Base-by-base conservation (phyloP, 108 stramenopile species). In the Chaetoceros muelleri region DNA sequence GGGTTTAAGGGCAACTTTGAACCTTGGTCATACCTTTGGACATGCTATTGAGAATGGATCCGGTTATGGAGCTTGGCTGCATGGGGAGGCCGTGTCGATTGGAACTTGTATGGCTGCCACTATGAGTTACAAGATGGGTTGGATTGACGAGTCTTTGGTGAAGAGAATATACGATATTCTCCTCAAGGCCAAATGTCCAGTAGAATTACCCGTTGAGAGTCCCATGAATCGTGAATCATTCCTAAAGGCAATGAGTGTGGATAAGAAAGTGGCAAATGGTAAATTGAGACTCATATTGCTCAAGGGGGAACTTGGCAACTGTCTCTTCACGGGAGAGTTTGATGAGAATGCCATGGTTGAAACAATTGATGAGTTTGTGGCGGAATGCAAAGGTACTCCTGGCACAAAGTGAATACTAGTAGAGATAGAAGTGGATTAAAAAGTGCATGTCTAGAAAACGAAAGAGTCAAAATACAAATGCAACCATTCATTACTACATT, bases 11-110 rank as follows among this genome's bases (percentile, higher is more conserved):
- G 98, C 98, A 3, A 95, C 95, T 28, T 80, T 99, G 45, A 99
- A 99, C 71, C 69, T 99, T 34, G 98, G 98, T 24, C 98, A 99
- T 69, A 99, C 98, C 27, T 96, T 98, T 69, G 98, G 96, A 23
- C 98, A 99, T 67, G 98, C 96, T 24, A 94, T 99, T 55, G 98
- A 99, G 71, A 91, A 89, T 61, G 84, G 87, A 50, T 75, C 87
- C 7, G 94, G 96, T 10, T 96, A 97, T 67, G 96, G 96, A 17
- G 77, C 71, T 13, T 95, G 89, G 78, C 62, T 96, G 28, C 97
- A 99, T 64, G 98, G 98, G 18, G 98, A 99, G 68, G 95, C 92
- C 10, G 98, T 97, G 13, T 78, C 92, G 17, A 90, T 97, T 65
- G 98, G 98, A 28, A 97, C 86, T 25, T 85, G 78, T 52, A 96